Base-by-base conservation (phyloP, 116 monocot species). In the Papilionanthe hybrid region DNA sequence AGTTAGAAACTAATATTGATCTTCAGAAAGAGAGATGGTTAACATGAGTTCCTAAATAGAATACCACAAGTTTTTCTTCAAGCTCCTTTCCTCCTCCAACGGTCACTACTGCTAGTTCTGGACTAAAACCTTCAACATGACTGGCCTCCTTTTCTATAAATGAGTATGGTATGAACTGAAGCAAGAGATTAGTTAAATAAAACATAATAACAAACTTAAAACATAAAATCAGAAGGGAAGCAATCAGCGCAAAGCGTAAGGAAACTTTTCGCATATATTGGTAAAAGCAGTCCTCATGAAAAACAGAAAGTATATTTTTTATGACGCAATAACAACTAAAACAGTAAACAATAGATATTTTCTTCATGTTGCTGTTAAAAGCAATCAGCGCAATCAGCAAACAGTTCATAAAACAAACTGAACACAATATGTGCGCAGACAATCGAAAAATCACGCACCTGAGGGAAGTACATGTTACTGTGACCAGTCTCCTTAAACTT, bases 21-120 rank as follows among this genome's bases (percentile, higher is more conserved):
- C 41, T 32, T 43, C 44, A 43, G 10, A 73, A 13, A 72, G 23
- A 73, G 44, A 73, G 0, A 73, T 73, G 73, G 4, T 9, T 19
- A 42, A 22, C 42, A 18, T 43, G 73, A 42, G 17, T 55, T 12
- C 25, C 29, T 7, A 5, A 55, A 50, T 42, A 77, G 49, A 83
- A 56, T 88, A 99, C 99, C 91, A 99, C 99, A 88, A 99, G 95
- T 85, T 99, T 95, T 86, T 99, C 99, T 60, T 99, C 99, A 63
- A 99, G 99, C 81, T 95, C 93, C 84, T 99, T 99, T 85, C 99
- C 99, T 81, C 99, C 99, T 84, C 99, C 99, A 81, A 99, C 88
- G 28, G 99, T 99, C 27, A 99, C 99, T 72, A 99, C 74, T 43
- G 99, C 99, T 65, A 99, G 81, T 75, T 98, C 99, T 79, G 99